A percentile compares a stretch with the other conserved stretches of the same genome.
phyloP scores from a whole-genome alignment of 2,329 filamentous ascomycete genomes.

The Ceratocystis alfenasii region DNA sequence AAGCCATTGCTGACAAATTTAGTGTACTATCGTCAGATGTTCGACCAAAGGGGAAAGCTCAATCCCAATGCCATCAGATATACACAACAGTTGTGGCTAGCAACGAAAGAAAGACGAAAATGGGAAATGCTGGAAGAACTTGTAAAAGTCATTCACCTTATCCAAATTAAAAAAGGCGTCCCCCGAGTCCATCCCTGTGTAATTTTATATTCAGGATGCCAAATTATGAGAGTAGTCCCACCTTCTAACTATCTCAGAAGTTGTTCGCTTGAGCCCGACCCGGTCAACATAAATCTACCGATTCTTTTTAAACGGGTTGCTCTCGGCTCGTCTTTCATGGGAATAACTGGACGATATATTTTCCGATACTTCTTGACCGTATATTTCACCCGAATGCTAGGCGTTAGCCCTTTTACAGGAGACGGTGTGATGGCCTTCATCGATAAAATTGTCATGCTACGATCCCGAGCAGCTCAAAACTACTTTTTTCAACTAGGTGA shows the following conservation, averaged over 20 bases:
- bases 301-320: conserved; percentile 13
- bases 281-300: background rate
- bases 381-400: conserved; percentile 10
- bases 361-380: conserved; percentile 6
- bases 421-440: conserved; percentile 6
- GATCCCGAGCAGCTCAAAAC: background rate
- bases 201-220: background rate
- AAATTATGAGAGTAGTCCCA: conserved; percentile 6
- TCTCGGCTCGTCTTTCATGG: conserved; percentile 1
- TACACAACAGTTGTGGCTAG: conserved; percentile 3
- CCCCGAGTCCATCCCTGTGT: conserved; percentile 11
- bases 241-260: background rate
- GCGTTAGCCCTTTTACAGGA: background rate
- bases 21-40: conserved; percentile 13
- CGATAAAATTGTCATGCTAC: background rate
- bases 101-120: conserved; percentile 6
- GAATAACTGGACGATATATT: conserved; percentile 5
- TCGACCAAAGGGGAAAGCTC: conserved; percentile 2
- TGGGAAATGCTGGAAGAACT: conserved; percentile 10
- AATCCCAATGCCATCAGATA: conserved; percentile 1
- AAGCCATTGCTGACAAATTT: background rate
- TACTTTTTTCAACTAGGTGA: conserved; percentile 5
- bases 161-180: conserved; percentile 3
- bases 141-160: conserved; percentile 9
- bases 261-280: background rate